Evolutionary conservation across 805 yeast species (phyloP), one percentile per base, ranked within the genome.

Genomic region (Candida sphagnicola): DNA sequence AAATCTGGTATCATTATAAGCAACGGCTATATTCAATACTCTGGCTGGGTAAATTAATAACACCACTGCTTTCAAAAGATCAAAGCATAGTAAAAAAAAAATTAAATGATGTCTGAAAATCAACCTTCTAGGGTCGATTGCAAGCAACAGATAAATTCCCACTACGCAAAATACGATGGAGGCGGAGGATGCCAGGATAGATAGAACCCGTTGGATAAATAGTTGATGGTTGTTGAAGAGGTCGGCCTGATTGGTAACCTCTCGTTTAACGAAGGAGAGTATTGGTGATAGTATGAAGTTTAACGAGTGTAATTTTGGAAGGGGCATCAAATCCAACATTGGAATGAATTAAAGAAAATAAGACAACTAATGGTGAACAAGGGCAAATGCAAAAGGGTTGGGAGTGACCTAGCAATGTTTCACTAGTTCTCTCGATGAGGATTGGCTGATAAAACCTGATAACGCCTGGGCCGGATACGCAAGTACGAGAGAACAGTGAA

Each of bases 91-190:
- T 38, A 89, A 64, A 38, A 82, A 76, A 32, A 78, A 63, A 46
- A 88, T 80, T 43, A 89, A 67, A 40, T 79, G 80, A 56, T 84
- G 91, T 34, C 89, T 68, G 60, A 85, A 85, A 17, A 78, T 78
- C 26, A 75, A 50, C 38, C 79, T 66, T 44, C 77, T 62, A 2
- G 80, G 84, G 54, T 83, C 89, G 23, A 83, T 81, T 39, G 82
- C 78, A 3, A 68, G 61, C 40, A 80, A 70, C 42, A 73, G 60
- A 56, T 82, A 86, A 42, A 85, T 65, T 5, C 85, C 80, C 0
- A 70, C 46, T 4, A 82, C 47, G n/a, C 90, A 85, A 31, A 57
- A 56, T 29, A 59, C 58, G 6, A 68, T 66, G 15, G 70, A 62
- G 2, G 63, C 54, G 28, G 64, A 53, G 10, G 71, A 63, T n/a